A percentile compares a stretch with the other conserved stretches of the same genome.
Conservation (phyloP, 768 basidiomycete genomes). For the Dictyophora rubrovolvata region DNA sequence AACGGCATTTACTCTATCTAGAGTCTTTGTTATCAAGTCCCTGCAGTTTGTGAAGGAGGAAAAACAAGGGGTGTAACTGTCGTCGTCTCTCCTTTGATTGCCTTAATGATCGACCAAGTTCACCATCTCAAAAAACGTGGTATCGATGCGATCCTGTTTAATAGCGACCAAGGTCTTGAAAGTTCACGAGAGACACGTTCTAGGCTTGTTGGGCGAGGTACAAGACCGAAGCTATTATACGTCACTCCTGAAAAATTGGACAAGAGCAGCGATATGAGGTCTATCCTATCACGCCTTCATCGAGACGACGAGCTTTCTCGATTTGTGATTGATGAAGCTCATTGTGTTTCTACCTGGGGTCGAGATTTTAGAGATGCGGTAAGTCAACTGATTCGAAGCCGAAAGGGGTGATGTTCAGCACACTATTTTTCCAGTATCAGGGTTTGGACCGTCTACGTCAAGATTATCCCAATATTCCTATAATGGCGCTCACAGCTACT, state of each 20-base stretch:
- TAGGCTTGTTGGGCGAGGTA: constrained; percentile 31
- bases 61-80: constrained; percentile 74
- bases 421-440: constrained; percentile 42
- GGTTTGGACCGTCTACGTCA: constrained; percentile 56
- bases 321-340: constrained; percentile 95
- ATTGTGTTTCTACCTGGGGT: constrained; percentile 92
- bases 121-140: constrained; percentile 49
- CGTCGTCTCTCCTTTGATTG: constrained; percentile 81
- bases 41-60: constrained; percentile 68
- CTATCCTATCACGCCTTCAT: constrained; percentile 51
- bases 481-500: constrained; percentile 96
- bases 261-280: constrained; percentile 45
- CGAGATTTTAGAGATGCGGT: constrained; percentile 84
- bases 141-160: constrained; percentile 63
- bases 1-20: constrained; percentile 1
- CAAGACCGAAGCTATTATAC: constrained; percentile 65
- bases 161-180: constrained; percentile 36
- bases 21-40: constrained; percentile 47
- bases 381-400: constrained; percentile 18
- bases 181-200: constrained; percentile 28
- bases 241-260: constrained; percentile 86
- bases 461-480: constrained; percentile 70
- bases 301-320: constrained; percentile 53
- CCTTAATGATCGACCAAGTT: constrained; percentile 88
- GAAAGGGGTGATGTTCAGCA: background rate